A percentile compares a stretch with the other conserved stretches of the same genome.
Conservation (phyloP, 331 rosid genomes). For the Dryas integrifolia region DNA sequence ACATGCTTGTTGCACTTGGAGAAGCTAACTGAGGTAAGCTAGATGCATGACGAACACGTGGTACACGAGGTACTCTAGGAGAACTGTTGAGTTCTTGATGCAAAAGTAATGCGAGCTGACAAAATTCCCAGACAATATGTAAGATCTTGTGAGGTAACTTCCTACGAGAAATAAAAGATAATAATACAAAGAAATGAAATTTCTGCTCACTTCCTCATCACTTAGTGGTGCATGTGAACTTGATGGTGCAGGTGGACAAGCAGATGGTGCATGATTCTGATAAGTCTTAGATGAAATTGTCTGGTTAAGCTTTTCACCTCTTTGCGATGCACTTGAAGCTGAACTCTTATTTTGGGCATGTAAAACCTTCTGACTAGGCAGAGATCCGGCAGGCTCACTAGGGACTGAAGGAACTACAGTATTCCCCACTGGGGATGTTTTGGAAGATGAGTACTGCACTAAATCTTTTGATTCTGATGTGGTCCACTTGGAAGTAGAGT, state of each 20-base stretch:
- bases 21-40: conserved; percentile 82
- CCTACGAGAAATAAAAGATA: neutral
- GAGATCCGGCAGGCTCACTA: conserved; percentile 49
- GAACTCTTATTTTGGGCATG: conserved; percentile 59
- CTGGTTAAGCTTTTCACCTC: conserved; percentile 68
- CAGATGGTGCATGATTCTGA: conserved; percentile 55
- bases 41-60: conserved; percentile 78
- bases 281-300: conserved; percentile 67
- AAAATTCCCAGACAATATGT: conserved; percentile 1
- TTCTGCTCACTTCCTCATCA: conserved; percentile 84
- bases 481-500: conserved; percentile 55
- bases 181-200: conserved; percentile 13
- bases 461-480: conserved; percentile 54
- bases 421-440: conserved; percentile 43
- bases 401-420: conserved; percentile 39
- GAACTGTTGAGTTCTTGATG: conserved; percentile 99
- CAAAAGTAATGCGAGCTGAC: conserved; percentile 83
- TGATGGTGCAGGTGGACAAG: conserved; percentile 54
- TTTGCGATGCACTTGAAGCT: conserved; percentile 53
- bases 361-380: conserved; percentile 52
- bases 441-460: conserved; percentile 45
- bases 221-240: conserved; percentile 68
- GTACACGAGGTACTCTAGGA: conserved; percentile 97
- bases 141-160: conserved; percentile 24
- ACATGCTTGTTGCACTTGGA: conserved; percentile 68